Percentiles rank a stretch among this genome's conserved stretches.
Evolutionary conservation across 306 rosid genomes (phyloP).

Genomic region (Gastrolobium villosum): DNA sequence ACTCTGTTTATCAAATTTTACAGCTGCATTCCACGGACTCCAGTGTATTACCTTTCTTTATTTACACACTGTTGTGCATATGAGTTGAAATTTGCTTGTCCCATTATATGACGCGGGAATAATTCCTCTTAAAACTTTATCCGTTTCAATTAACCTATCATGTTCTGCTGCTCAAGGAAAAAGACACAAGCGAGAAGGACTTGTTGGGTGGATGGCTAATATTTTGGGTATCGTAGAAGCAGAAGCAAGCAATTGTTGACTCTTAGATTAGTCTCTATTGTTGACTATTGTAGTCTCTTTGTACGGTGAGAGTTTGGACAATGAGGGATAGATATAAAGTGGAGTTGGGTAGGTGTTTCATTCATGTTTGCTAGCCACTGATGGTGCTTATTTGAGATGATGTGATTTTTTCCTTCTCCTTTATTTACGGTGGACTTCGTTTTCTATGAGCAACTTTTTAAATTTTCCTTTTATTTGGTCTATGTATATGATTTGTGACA

Average conservation of each 20-base stretch:
- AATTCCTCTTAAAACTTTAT: constrained; percentile 3
- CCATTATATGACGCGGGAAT: constrained; percentile 14
- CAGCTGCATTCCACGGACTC: too few relatives aligned
- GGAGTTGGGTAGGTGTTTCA: constrained; percentile 38
- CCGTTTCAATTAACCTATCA: constrained; percentile 6
- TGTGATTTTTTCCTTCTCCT: too few relatives aligned
- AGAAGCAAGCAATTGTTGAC: constrained; percentile 29
- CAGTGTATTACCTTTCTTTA: too few relatives aligned
- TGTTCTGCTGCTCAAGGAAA: neutral
- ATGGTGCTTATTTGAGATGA: too few relatives aligned
- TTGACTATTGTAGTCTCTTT: neutral
- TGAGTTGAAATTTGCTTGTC: neutral
- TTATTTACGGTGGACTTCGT: constrained; percentile 41
- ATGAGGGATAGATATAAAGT: constrained; percentile 28
- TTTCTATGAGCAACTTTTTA: constrained; percentile 38
- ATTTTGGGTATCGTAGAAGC: constrained; percentile 27
- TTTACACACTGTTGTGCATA: neutral
- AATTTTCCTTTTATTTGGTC: neutral
- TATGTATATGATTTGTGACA: neutral
- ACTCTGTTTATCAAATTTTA: too few relatives aligned
- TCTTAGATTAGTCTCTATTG: neutral
- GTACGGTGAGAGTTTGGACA: constrained; percentile 41
- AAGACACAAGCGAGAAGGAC: neutral
- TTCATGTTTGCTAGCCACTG: too few relatives aligned
- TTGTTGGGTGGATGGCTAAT: constrained; percentile 19